Percentiles rank a stretch among this genome's conserved stretches.
phyloP scores from a whole-genome alignment of 345 rosid species.

The Eucalyptus erythrocorys region DNA sequence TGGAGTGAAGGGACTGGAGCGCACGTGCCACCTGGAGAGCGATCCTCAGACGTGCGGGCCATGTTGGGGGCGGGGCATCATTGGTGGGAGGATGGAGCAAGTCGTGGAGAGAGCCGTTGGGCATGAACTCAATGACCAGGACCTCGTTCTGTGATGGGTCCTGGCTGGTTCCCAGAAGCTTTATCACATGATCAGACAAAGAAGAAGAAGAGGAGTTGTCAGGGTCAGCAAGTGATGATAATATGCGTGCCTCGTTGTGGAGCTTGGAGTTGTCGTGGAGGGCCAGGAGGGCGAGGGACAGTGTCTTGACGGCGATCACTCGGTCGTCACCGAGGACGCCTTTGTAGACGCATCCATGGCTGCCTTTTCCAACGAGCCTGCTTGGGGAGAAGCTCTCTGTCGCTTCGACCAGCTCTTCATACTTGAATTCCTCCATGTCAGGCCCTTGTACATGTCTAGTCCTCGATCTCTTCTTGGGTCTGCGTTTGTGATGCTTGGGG shows the following conservation, averaged over 20 bases:
- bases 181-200: background rate
- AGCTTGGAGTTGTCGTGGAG: conserved; percentile 29
- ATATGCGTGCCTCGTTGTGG: conserved; percentile 31
- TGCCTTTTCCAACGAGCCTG: conserved; percentile 60
- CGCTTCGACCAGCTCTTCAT: conserved; percentile 37
- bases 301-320: conserved; percentile 45
- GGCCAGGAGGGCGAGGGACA: conserved; percentile 3
- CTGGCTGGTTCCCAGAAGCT: background rate
- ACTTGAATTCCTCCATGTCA: conserved; percentile 22
- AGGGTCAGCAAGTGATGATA: conserved; percentile 29
- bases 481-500: background rate
- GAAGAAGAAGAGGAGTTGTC: background rate
- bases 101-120: conserved; percentile 56
- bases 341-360: conserved; percentile 59
- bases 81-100: conserved; percentile 20
- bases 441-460: background rate
- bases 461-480: background rate
- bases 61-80: conserved; percentile 15
- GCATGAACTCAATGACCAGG: conserved; percentile 71
- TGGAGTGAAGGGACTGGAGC: conserved; percentile 39
- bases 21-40: conserved; percentile 53
- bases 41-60: conserved; percentile 50
- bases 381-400: conserved; percentile 46
- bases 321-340: conserved; percentile 11
- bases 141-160: background rate